Base-by-base conservation (phyloP, 345 rosid genomes). In the Limnanthes douglasii region DNA sequence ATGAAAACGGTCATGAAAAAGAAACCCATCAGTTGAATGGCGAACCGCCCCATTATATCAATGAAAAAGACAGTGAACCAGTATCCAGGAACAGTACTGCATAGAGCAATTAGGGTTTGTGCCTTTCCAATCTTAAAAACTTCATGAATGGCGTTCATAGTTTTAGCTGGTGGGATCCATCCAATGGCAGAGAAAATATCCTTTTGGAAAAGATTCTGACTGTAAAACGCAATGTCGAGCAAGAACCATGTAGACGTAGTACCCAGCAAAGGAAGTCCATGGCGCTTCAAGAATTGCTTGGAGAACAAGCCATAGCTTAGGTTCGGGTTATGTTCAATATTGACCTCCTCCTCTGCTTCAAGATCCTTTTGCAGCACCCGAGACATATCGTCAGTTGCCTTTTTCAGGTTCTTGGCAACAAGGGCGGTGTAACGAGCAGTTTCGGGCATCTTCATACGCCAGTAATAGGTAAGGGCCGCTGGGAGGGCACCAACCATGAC, bases 381-480 rank as follows among this genome's bases (percentile, higher is more conserved):
- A 3, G 78, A 60, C 94, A 81, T 81, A 29, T 81, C 84, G 0
- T 59, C 23, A 0, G 94, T 69, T 0, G 81, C 94, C 25, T 68
- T 75, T 39, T 66, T 56, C 1, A 77, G 68, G 16, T 73, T 70
- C 56, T 64, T 76, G 10, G 81, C 94, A 2, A 76, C 75, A n/a
- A 81, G 53, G 11, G 84, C 94, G 0, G 94, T 76, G 68, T 73
- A 81, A 3, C 78, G 75, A 2, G 94, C 84, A 0, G 94, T 81
- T 61, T 81, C 84, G 0, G 94, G 94, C 84, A 81, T 81, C 58
- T 77, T 76, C 84, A 68, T 73, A 18, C 78, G 59, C 86, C 84
- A 76, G 37, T 73, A 76, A 39, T 56, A 76, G 0, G 94, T 76
- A 2, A 76, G 35, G 0, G 48, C 57, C 0, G 94, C 84, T 0